Evolutionary conservation across 495 filamentous ascomycete genomes (phyloP), one percentile per base, ranked within the genome.

Genomic region (Oidiodendron maius): DNA sequence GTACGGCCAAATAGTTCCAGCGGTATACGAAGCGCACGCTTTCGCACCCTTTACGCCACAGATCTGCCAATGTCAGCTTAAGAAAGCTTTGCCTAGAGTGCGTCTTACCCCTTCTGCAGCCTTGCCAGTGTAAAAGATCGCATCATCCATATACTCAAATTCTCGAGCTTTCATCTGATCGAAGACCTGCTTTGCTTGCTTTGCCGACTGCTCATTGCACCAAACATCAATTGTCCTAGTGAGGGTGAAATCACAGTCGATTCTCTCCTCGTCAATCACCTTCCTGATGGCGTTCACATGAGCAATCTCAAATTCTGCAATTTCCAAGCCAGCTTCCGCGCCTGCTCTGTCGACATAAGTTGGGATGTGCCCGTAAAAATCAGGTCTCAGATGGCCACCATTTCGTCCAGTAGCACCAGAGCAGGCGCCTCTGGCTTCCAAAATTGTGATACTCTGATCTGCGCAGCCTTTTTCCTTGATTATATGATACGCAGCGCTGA

Each of bases 81-180:
- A 35, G 89, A 85, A 57, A n/a, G n/a, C n/a, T n/a, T n/a, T n/a
- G 83, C 87, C 84, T 95, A 22, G 23, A 13, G 15, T 9, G 57
- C 0, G 64, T 63, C 57, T 80, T 69, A 0, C 67, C 65, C 10
- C 49, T 13, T 78, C 68, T 1, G 70, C 70, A 4, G 53, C 52
- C 3, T 57, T 58, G 4, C 67, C 71, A 1, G 51, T 21, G 12
- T 54, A 58, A 64, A 71, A 77, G 34, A 74, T 63, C 10, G 50
- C 61, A 13, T 54, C 22, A 43, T 78, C 67, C 51, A n/a, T 70
- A 59, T 42, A 18, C 9, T 18, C 23, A 18, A 21, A 35, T 15
- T 20, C 46, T 15, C 15, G 13, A 3, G n/a, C 15, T 4, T 35
- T 21, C 10, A 48, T 17, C 10, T 47, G 17, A 23, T 48, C 44